Evolutionary conservation across 148 eudicot genomes (phyloP).

Genomic region (Amaranthus cruentus): DNA sequence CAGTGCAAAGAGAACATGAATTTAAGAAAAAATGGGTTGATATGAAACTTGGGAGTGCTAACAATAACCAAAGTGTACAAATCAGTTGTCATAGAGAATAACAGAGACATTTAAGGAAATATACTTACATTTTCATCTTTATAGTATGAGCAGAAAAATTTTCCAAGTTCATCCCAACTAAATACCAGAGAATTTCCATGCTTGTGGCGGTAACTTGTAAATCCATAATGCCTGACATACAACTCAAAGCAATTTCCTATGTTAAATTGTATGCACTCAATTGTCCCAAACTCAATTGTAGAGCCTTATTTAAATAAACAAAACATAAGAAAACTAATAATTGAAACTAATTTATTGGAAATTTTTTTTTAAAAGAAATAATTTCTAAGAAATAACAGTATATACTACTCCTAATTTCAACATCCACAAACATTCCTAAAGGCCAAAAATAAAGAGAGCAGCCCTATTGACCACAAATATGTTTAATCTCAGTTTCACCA

Average conservation of each 20-base stretch:
- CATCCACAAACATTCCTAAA: not conserved
- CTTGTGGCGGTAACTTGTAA: slow-evolving; percentile 62
- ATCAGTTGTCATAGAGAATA: not conserved
- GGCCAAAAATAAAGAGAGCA: slow-evolving; percentile 1
- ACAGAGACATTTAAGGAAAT: too few species aligned
- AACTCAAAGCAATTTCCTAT: too few species aligned
- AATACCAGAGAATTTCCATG: slow-evolving; percentile 71
- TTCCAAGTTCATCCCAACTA: slow-evolving; percentile 72
- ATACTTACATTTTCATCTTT: not conserved
- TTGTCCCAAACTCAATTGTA: not conserved
- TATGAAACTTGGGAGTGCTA: not conserved
- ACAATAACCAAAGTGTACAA: not conserved
- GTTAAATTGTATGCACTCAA: slow-evolving; percentile 13
- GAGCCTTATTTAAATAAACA: not conserved
- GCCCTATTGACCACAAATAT: slow-evolving; percentile 47
- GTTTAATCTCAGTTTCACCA: slow-evolving; percentile 70
- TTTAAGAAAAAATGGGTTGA: not conserved
- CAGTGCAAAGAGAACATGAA: too few species aligned
- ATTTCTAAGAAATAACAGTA: not conserved
- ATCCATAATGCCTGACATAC: slow-evolving; percentile 63
- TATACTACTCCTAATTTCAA: not conserved
- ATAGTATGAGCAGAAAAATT: slow-evolving; percentile 56
- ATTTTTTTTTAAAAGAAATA: not conserved
- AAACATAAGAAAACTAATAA: too few species aligned
- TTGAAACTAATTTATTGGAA: too few species aligned